phyloP scores from a whole-genome alignment of 257 asterid genomes.

The Linderniella brevidens region DNA sequence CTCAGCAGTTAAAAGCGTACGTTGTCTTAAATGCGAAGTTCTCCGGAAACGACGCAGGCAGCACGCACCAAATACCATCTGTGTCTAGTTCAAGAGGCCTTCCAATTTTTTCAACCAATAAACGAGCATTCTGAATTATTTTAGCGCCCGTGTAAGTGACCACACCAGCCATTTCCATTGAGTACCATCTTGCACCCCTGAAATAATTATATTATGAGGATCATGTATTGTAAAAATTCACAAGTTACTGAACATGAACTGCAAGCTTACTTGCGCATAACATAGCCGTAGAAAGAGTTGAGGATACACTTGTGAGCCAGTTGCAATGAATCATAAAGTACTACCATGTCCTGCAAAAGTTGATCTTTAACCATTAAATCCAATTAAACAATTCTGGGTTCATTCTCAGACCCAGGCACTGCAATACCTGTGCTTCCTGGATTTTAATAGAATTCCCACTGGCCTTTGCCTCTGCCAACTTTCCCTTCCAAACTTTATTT shows the following conservation, averaged over 20 bases:
- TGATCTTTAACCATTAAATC: constrained; percentile 12
- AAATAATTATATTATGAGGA: constrained; percentile 10
- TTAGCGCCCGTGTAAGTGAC: constrained; percentile 97
- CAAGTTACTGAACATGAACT: too few relatives aligned
- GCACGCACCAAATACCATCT: constrained; percentile 94
- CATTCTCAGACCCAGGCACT: constrained; percentile 12
- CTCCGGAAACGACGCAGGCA: constrained; percentile 96
- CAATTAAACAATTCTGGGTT: constrained; percentile 7
- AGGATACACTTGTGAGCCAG: constrained; percentile 98
- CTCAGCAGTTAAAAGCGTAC: constrained; percentile 23
- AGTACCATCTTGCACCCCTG: constrained; percentile 99
- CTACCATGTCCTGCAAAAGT: constrained; percentile 76
- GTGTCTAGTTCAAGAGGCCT: constrained; percentile 98
- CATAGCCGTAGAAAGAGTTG: constrained; percentile 97
- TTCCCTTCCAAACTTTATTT: constrained; percentile 96
- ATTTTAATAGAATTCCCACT: constrained; percentile 82
- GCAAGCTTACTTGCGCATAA: constrained; percentile 81
- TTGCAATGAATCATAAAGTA: constrained; percentile 86
- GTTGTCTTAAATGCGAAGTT: constrained; percentile 79
- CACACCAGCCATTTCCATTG: constrained; percentile 99
- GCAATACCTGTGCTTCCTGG: constrained; percentile 88
- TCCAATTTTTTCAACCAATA: constrained; percentile 89
- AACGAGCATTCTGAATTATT: constrained; percentile 96
- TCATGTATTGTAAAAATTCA: not conserved
- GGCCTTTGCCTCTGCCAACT: constrained; percentile 82